Percentiles rank a stretch among this genome's conserved stretches.
Conservation (phyloP, 139 green algal species). For the Dunaliella primolecta region DNA sequence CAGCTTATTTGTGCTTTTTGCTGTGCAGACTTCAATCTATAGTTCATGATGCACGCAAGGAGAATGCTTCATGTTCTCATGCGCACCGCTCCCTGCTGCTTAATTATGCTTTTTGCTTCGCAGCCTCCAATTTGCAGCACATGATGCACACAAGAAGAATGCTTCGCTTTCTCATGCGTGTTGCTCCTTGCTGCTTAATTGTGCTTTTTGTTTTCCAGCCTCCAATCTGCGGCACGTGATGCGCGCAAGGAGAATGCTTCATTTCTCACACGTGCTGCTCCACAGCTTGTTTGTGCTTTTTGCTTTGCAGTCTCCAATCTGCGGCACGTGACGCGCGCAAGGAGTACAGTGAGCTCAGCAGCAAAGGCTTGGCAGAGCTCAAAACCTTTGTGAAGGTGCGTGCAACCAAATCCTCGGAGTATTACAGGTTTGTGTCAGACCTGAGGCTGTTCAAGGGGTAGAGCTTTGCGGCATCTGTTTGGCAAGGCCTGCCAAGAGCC, state of each 20-base stretch:
- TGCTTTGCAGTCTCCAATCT: slow-evolving; percentile 48
- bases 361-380: slow-evolving; percentile 44
- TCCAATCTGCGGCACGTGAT: slow-evolving; percentile 48
- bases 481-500: too few relatives aligned
- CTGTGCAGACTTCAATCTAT: slow-evolving; percentile 48
- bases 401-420: not conserved
- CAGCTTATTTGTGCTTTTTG: too few relatives aligned
- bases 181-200: too few relatives aligned
- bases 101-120: too few relatives aligned
- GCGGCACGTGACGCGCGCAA: slow-evolving; percentile 48
- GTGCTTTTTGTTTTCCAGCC: too few relatives aligned
- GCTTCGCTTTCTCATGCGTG: too few relatives aligned
- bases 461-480: too few relatives aligned
- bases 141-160: slow-evolving; percentile 49
- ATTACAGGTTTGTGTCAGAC: not conserved
- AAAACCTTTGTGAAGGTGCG: slow-evolving; percentile 35
- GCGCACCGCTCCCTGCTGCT: too few relatives aligned
- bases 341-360: slow-evolving; percentile 49
- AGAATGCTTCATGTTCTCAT: too few relatives aligned
- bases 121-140: slow-evolving; percentile 48
- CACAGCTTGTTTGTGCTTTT: too few relatives aligned
- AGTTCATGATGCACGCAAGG: slow-evolving; percentile 42
- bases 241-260: slow-evolving; percentile 50
- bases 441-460: not conserved
- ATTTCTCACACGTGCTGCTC: too few relatives aligned